phyloP scores from a whole-genome alignment of 1,284 basidiomycete species.

The Kwoniella shivajii region DNA sequence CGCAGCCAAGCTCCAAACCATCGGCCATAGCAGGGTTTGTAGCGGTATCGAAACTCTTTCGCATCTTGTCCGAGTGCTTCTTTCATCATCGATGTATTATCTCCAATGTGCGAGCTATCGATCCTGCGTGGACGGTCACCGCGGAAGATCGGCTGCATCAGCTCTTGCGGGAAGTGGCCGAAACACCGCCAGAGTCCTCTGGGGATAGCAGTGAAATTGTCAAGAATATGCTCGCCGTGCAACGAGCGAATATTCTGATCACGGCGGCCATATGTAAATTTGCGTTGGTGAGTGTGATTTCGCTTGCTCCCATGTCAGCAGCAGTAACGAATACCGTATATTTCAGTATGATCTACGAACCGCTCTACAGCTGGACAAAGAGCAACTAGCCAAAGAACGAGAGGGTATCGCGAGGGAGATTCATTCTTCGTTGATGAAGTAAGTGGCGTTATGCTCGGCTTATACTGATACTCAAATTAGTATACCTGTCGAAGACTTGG shows the following conservation, averaged over 20 bases:
- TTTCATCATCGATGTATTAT: constrained; percentile 49
- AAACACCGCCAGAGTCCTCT: constrained; percentile 36
- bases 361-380: constrained; percentile 40
- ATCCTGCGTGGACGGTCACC: constrained; percentile 20
- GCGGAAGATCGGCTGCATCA: constrained; percentile 46
- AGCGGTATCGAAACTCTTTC: constrained; percentile 45
- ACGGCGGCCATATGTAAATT: constrained; percentile 53
- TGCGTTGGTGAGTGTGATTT: constrained; percentile 43
- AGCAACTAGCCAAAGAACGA: constrained; percentile 43
- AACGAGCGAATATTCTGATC: constrained; percentile 50
- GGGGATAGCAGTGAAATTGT: constrained; percentile 21
- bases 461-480: too few species aligned
- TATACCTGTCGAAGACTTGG: constrained; percentile 53
- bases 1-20: constrained; percentile 42
- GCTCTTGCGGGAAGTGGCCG: constrained; percentile 39
- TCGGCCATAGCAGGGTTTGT: constrained; percentile 53
- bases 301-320: neutral
- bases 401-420: constrained; percentile 51
- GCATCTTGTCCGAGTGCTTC: constrained; percentile 51
- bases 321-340: neutral
- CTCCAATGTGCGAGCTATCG: constrained; percentile 25
- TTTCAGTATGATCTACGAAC: constrained; percentile 43
- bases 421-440: constrained; percentile 48
- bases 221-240: constrained; percentile 46
- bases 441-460: constrained; percentile 9